Conservation (phyloP, 768 basidiomycete genomes). For the Lactarius hengduanensis region DNA sequence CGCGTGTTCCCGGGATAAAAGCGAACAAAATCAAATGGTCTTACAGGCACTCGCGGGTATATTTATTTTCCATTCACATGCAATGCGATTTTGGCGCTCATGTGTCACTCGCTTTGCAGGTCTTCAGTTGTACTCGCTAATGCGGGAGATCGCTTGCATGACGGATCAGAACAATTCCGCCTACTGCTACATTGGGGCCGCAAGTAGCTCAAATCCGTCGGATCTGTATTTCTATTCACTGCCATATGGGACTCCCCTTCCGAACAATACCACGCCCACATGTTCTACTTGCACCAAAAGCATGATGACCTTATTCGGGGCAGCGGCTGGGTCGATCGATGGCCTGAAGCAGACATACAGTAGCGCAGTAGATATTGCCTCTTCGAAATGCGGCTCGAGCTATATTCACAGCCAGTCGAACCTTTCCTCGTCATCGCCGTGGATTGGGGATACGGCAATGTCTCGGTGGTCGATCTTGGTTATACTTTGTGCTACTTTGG, state of each 20-base stretch:
- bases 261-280: constrained; percentile 47
- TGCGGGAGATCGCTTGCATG: constrained; percentile 62
- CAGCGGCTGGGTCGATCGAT: constrained; percentile 37
- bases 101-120: constrained; percentile 39
- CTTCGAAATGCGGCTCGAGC: constrained; percentile 49
- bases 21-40: constrained; percentile 50
- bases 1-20: constrained; percentile 58
- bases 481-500: constrained; percentile 5
- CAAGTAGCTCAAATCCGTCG: constrained; percentile 52
- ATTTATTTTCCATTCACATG: constrained; percentile 26
- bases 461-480: constrained; percentile 3
- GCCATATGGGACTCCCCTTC: constrained; percentile 56
- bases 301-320: constrained; percentile 54
- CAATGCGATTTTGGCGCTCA: not conserved
- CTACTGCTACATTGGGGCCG: constrained; percentile 76
- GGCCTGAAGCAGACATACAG: constrained; percentile 51
- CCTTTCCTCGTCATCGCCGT: constrained; percentile 12
- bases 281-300: constrained; percentile 66
- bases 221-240: constrained; percentile 75
- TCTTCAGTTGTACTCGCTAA: constrained; percentile 59
- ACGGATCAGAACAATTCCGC: constrained; percentile 53
- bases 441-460: not conserved
- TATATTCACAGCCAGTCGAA: constrained; percentile 36
- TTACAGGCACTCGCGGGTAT: constrained; percentile 55
- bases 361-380: constrained; percentile 46